These are phyloP conservation scores for Trichosporon sp. DNA, from an alignment of 1,284 basidiomycete genomes.

Conservation along the genomic window DNA sequence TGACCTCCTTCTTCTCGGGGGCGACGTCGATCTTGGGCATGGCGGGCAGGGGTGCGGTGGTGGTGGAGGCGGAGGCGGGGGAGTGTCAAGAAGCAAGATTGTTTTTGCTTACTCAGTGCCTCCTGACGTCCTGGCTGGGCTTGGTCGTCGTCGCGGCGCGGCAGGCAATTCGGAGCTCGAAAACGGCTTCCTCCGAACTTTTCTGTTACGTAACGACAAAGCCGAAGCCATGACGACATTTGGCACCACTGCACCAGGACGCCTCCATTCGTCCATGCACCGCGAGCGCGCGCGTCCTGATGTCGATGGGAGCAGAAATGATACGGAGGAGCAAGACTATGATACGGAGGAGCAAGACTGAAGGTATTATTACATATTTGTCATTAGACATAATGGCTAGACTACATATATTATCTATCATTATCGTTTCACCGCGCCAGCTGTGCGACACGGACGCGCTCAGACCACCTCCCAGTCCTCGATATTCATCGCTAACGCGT, in stretches of 20 bases:
- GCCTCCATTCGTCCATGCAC: background rate
- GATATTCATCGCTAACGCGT: conserved; percentile 42
- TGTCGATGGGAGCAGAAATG: background rate
- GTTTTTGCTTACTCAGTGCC: background rate
- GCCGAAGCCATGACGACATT: background rate
- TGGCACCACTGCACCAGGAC: background rate
- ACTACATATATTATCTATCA: background rate
- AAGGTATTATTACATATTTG: background rate
- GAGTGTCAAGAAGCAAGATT: background rate
- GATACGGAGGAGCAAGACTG: background rate
- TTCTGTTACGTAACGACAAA: background rate
- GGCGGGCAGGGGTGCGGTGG: background rate
- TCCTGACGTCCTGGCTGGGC: background rate
- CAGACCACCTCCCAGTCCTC: conserved; percentile 15
- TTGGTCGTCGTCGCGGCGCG: background rate
- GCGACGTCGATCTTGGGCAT: conserved; percentile 6
- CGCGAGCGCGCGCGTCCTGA: background rate
- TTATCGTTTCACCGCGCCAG: background rate
- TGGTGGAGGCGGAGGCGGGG: background rate
- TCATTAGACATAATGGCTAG: background rate
- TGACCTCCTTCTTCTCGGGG: conserved; percentile 44
- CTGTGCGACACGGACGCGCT: background rate
- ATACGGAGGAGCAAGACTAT: background rate
- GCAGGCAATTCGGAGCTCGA: background rate
- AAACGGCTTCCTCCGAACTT: conserved; percentile 5